A percentile compares a stretch with the other conserved stretches of the same genome.
Conservation (phyloP, 495 filamentous ascomycete species). For the Jackrogersella multiformis region DNA sequence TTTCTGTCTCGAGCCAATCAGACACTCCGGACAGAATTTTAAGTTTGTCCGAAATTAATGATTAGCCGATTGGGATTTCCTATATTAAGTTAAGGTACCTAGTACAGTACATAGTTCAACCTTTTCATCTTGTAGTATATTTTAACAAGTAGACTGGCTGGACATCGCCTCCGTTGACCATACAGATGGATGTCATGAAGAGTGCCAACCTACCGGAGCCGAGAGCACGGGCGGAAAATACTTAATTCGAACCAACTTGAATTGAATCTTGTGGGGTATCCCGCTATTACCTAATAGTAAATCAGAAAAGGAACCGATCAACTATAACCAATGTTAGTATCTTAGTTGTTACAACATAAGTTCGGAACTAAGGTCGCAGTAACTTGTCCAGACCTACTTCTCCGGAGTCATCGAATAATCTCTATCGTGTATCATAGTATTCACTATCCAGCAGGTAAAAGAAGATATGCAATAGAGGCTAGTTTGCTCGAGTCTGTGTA, state of each 20-base stretch:
- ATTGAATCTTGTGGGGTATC: slow-evolving; percentile 6
- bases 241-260: not conserved
- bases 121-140: not conserved
- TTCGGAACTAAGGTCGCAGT: too few species aligned
- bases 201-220: slow-evolving; percentile 8
- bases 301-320: not conserved
- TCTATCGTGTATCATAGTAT: not conserved
- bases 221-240: not conserved
- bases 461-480: not conserved
- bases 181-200: not conserved
- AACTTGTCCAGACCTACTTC: too few species aligned
- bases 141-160: too few species aligned
- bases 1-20: slow-evolving; percentile 14
- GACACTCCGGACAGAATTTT: not conserved
- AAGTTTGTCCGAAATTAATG: not conserved
- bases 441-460: too few species aligned
- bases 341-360: too few species aligned
- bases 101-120: not conserved
- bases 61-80: not conserved
- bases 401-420: not conserved
- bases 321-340: too few species aligned
- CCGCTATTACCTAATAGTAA: not conserved
- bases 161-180: too few species aligned
- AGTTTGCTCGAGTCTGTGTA: not conserved
- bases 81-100: not conserved